A percentile compares a stretch with the other conserved stretches of the same genome.
Conservation (phyloP, 805 yeast genomes). For the Brettanomyces custersianus region DNA sequence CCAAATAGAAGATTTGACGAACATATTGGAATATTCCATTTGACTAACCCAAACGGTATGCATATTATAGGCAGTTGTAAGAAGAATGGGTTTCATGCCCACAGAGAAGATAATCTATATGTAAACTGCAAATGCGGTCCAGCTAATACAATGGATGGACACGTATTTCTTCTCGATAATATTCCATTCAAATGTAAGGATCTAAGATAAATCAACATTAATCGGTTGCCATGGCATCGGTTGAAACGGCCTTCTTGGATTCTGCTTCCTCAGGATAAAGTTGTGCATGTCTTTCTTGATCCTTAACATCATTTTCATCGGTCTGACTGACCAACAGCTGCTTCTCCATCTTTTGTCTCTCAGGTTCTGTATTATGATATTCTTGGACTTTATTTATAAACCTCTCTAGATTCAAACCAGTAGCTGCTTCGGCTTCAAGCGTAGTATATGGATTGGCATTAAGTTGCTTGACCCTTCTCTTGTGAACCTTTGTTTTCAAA, state of each 20-base stretch:
- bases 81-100: constrained; percentile 52
- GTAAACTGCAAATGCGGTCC: constrained; percentile 31
- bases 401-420: constrained; percentile 65
- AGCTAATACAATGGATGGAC: constrained; percentile 30
- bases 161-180: constrained; percentile 36
- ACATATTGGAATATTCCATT: constrained; percentile 46
- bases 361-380: constrained; percentile 41
- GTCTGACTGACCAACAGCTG: constrained; percentile 18
- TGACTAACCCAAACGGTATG: constrained; percentile 60
- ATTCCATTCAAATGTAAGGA: constrained; percentile 43
- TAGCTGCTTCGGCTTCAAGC: constrained; percentile 86
- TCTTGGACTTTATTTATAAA: constrained; percentile 57
- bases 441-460: constrained; percentile 76
- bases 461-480: constrained; percentile 72
- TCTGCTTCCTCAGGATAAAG: constrained; percentile 17
- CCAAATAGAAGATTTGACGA: constrained; percentile 36
- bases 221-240: background rate
- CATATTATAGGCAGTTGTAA: constrained; percentile 44
- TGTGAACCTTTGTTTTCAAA: constrained; percentile 69
- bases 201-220: constrained; percentile 25
- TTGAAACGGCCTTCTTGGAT: constrained; percentile 5
- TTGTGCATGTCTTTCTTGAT: constrained; percentile 19
- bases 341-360: constrained; percentile 35
- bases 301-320: constrained; percentile 25
- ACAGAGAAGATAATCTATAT: constrained; percentile 41